A percentile compares a stretch with the other conserved stretches of the same genome.
Conservation (phyloP, 768 basidiomycete species). For the Gymnopilus dilepis region DNA sequence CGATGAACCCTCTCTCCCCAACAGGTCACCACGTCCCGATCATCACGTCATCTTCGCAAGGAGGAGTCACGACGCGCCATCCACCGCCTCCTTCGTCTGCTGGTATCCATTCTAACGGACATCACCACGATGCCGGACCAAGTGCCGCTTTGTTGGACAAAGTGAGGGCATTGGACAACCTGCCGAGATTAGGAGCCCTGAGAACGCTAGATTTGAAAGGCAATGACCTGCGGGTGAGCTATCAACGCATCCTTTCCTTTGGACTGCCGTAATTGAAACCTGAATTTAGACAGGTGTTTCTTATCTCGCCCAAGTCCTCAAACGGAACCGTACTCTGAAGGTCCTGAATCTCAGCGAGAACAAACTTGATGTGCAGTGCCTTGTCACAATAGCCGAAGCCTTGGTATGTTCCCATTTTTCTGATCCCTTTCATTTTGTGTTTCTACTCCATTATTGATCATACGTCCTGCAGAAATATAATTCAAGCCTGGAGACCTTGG, state of each 20-base stretch:
- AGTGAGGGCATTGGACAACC: constrained; percentile 85
- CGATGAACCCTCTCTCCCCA: constrained; percentile 48
- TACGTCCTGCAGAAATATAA: constrained; percentile 86
- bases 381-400: constrained; percentile 86
- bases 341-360: constrained; percentile 95
- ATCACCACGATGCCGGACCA: constrained; percentile 50
- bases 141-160: constrained; percentile 85
- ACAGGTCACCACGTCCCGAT: constrained; percentile 59
- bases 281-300: constrained; percentile 71
- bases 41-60: constrained; percentile 68
- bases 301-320: constrained; percentile 94
- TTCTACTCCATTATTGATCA: neutral
- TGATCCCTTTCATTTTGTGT: neutral
- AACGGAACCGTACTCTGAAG: constrained; percentile 94
- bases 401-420: constrained; percentile 58
- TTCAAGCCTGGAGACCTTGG: constrained; percentile 89
- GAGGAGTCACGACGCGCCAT: constrained; percentile 56
- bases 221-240: constrained; percentile 87
- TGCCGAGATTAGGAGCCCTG: constrained; percentile 85
- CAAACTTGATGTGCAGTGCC: constrained; percentile 82
- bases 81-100: constrained; percentile 30
- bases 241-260: neutral
- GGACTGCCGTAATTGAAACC: constrained; percentile 3
- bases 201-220: constrained; percentile 90
- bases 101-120: constrained; percentile 28